These are phyloP conservation scores for Rosellinia necatrix DNA, from an alignment of 2,329 filamentous ascomycete species.

Conservation along the genomic window DNA sequence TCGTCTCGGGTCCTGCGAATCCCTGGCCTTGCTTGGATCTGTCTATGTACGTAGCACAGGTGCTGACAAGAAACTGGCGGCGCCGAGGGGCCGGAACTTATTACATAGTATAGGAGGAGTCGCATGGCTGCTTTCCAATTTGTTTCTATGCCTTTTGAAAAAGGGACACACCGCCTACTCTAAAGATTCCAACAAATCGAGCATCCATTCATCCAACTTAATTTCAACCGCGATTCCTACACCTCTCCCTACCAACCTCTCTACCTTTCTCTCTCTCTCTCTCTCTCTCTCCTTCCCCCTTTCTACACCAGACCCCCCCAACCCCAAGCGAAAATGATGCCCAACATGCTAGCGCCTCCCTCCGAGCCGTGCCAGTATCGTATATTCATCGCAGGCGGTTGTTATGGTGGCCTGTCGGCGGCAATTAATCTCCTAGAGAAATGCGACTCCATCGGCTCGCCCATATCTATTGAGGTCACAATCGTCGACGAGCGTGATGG, in stretches of 20 bases:
- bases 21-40: conserved; percentile 9
- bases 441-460: conserved; percentile 54
- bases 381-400: conserved; percentile 71
- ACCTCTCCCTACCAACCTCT: background rate
- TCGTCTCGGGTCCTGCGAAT: conserved; percentile 4
- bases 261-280: background rate
- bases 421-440: conserved; percentile 71
- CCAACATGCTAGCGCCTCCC: conserved; percentile 16
- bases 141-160: conserved; percentile 2
- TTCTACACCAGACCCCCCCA: background rate
- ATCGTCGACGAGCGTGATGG: conserved; percentile 81
- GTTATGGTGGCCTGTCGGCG: conserved; percentile 71
- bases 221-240: background rate
- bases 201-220: background rate
- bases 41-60: conserved; percentile 2
- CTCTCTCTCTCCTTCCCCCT: background rate
- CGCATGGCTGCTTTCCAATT: background rate
- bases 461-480: conserved; percentile 68
- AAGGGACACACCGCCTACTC: conserved; percentile 10
- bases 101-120: background rate
- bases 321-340: conserved; percentile 17
- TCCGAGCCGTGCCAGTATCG: conserved; percentile 50
- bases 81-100: background rate
- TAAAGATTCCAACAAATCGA: background rate
- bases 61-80: conserved; percentile 5